Base-by-base conservation (phyloP, 2,329 filamentous ascomycete genomes). In the Arthrobotrys conoides region DNA sequence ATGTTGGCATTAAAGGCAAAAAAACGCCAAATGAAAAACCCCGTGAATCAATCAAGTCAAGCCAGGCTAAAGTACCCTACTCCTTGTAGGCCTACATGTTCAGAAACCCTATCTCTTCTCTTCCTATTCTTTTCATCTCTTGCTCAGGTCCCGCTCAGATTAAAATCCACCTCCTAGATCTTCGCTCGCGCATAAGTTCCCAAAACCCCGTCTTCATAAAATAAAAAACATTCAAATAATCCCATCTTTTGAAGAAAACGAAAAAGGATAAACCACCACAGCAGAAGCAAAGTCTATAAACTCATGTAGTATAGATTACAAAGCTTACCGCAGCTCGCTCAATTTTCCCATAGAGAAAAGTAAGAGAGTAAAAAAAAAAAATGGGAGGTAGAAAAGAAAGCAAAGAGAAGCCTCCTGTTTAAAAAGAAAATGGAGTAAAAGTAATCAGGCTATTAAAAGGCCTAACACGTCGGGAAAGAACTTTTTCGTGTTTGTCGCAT, bases 201-300 rank as follows among this genome's bases (percentile, higher is more conserved):
- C 10, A 46, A 18, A 46, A 20, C 41, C 41, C 41, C 41, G 18
- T 18, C 16, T 18, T 46, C 16, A 5, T 46, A 46, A 20, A 20
- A 20, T 9, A 20, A 20, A 46, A 46, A 18, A n/a, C 1, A 6
- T n/a, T n/a, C n/a, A 46, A 46, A 20, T 18, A 46, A 46, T n/a
- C 46, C 46, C 46, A 27, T 51, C 44, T 48, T 16, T 12, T 22
- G 18, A 67, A 53, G n/a, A 24, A 16, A 57, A 44, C 3, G 36
- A 12, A 51, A 69, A 27, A 53, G 27, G 20, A 27, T 41, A 41
- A 57, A 24, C 30, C 6, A 48, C 36, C 30, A 10, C 66, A 18
- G 36, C 24, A 33, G 44, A 71, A 71, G 68, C 48, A 66, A 73
- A 30, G 48, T 73, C 70, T 73, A 73, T 73, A 67, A 73, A 59